These are phyloP conservation scores for Termitomyces bulborhizus DNA, from an alignment of 768 basidiomycete genomes.

Conservation along the genomic window DNA sequence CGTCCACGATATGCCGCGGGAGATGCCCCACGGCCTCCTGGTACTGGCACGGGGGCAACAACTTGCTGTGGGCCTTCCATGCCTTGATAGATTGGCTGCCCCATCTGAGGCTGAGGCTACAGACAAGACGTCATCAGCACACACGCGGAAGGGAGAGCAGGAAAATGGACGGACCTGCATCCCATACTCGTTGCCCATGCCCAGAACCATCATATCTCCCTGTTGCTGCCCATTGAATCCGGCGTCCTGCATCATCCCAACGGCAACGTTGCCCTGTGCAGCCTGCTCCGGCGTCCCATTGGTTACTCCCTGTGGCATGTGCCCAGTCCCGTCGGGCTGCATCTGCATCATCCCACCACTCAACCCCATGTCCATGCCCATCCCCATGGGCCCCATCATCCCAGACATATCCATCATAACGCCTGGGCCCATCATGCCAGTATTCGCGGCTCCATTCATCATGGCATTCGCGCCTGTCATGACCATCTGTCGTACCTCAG, in stretches of 20 bases:
- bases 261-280: conserved; percentile 25
- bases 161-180: conserved; percentile 55
- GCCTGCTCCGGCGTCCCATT: conserved; percentile 37
- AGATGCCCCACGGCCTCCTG: conserved; percentile 28
- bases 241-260: conserved; percentile 45
- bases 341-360: conserved; percentile 54
- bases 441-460: conserved; percentile 60
- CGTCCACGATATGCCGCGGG: conserved; percentile 24
- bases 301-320: conserved; percentile 27
- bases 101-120: conserved; percentile 57
- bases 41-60: conserved; percentile 41
- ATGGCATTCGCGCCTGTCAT: conserved; percentile 77
- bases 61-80: conserved; percentile 45
- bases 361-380: conserved; percentile 65
- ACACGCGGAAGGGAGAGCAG: neutral
- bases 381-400: conserved; percentile 52
- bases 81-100: conserved; percentile 61
- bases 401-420: conserved; percentile 80
- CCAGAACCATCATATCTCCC: conserved; percentile 63
- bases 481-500: conserved; percentile 81
- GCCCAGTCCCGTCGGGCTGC: conserved; percentile 27
- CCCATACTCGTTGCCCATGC: conserved; percentile 56
- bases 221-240: conserved; percentile 35
- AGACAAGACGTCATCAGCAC: conserved; percentile 9
- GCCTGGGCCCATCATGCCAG: conserved; percentile 56